Conservation (phyloP, 2,329 filamentous ascomycete species). For the Sarocladium kiliense region DNA sequence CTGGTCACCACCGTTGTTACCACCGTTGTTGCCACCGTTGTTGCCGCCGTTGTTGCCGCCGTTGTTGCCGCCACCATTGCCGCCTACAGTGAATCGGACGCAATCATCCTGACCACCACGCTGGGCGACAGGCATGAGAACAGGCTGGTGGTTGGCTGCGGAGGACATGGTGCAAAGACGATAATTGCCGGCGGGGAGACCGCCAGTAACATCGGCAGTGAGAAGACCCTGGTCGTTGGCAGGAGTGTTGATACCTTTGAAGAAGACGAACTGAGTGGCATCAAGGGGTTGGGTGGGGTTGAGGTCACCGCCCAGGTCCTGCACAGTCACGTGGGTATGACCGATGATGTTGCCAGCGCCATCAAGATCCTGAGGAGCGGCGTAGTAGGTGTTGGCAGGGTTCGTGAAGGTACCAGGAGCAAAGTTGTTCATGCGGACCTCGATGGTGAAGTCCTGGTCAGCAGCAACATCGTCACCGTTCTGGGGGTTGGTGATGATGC, state of each 20-base stretch:
- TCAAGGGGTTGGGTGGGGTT: constrained; percentile 49
- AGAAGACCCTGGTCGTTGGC: constrained; percentile 52
- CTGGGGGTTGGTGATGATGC: constrained; percentile 47
- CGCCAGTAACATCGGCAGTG: constrained; percentile 47
- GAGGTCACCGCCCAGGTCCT: constrained; percentile 45
- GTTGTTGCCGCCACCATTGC: constrained; percentile 16
- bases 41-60: constrained; percentile 16
- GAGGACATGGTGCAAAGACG: constrained; percentile 60
- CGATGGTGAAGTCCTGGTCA: constrained; percentile 46
- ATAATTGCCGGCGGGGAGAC: constrained; percentile 58
- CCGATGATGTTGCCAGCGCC: constrained; percentile 46
- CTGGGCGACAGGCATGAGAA: constrained; percentile 62
- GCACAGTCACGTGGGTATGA: constrained; percentile 55
- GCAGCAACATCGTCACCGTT: constrained; percentile 42
- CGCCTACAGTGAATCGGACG: constrained; percentile 50
- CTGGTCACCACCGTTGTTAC: constrained; percentile 9
- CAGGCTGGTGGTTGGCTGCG: constrained; percentile 62
- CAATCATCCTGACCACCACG: constrained; percentile 64
- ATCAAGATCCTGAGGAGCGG: constrained; percentile 50
- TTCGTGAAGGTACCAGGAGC: constrained; percentile 57
- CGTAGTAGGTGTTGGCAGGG: constrained; percentile 54
- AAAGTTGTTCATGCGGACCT: constrained; percentile 49
- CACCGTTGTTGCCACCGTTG: constrained; percentile 17
- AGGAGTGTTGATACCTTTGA: constrained; percentile 62
- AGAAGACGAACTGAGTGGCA: constrained; percentile 52